Conservation (phyloP, 2,329 filamentous ascomycete genomes). For the Periconia digitata region DNA sequence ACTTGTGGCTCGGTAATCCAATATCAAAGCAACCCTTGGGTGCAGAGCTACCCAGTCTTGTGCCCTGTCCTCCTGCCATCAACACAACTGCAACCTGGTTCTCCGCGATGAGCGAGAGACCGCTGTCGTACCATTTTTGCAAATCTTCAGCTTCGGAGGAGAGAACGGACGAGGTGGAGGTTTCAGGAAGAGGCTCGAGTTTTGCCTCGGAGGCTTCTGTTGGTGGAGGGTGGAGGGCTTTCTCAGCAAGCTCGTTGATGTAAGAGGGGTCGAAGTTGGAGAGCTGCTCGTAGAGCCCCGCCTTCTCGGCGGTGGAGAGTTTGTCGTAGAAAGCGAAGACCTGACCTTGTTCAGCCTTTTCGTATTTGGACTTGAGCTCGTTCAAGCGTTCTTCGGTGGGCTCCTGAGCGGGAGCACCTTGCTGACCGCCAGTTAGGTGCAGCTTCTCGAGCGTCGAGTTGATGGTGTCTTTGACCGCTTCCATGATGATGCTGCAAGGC, state of each 20-base stretch:
- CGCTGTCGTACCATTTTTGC: conserved; percentile 77
- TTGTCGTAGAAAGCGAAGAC: conserved; percentile 87
- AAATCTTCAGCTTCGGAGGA: conserved; percentile 81
- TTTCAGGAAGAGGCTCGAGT: conserved; percentile 85
- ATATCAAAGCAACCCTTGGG: conserved; percentile 99
- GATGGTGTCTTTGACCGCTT: conserved; percentile 45
- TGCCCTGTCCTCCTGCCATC: conserved; percentile 97
- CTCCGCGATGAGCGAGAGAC: conserved; percentile 65
- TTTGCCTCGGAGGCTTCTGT: conserved; percentile 54
- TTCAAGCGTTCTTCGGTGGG: conserved; percentile 68
- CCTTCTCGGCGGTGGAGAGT: conserved; percentile 72
- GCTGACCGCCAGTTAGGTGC: conserved; percentile 38
- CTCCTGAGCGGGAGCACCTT: conserved; percentile 46
- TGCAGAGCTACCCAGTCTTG: conserved; percentile 87
- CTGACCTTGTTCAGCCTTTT: conserved; percentile 74
- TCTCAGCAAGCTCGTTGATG: conserved; percentile 85
- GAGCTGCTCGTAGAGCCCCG: conserved; percentile 78
- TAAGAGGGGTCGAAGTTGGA: conserved; percentile 76
- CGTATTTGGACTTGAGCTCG: conserved; percentile 71
- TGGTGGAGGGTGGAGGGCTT: conserved; percentile 76
- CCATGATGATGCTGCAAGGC: conserved; percentile 40
- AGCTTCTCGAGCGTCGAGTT: conserved; percentile 47
- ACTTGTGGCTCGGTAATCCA: conserved; percentile 87
- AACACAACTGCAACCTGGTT: conserved; percentile 83
- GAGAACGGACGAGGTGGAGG: conserved; percentile 85